These are phyloP conservation scores for Tylopilus sp. DNA, from an alignment of 768 basidiomycete species.

Conservation along the genomic window DNA sequence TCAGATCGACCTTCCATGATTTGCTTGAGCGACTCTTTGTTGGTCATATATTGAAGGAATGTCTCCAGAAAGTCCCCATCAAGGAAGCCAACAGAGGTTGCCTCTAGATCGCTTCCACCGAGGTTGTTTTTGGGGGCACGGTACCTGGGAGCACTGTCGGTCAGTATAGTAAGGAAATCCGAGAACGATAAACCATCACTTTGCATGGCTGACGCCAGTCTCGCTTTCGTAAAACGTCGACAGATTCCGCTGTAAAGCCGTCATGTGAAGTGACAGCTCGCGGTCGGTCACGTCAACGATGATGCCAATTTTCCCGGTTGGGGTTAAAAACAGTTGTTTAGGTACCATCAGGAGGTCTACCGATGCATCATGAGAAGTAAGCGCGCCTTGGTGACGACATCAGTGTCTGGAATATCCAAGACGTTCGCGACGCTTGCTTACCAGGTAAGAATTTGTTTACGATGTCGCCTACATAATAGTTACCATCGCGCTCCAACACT, in stretches of 20 bases:
- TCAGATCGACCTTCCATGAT: not conserved
- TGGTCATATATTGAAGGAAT: slow-evolving; percentile 44
- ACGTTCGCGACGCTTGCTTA: slow-evolving; percentile 23
- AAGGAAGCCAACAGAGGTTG: slow-evolving; percentile 68
- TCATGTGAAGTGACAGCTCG: slow-evolving; percentile 52
- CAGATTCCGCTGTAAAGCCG: slow-evolving; percentile 74
- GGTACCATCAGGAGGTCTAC: slow-evolving; percentile 44
- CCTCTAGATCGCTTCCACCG: slow-evolving; percentile 57
- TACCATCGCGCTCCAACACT: slow-evolving; percentile 60
- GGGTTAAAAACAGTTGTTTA: slow-evolving; percentile 71
- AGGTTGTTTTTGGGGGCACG: slow-evolving; percentile 60
- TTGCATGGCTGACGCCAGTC: slow-evolving; percentile 58
- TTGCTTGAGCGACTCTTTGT: slow-evolving; percentile 41
- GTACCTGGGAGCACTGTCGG: slow-evolving; percentile 49
- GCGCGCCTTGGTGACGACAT: slow-evolving; percentile 43
- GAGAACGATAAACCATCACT: slow-evolving; percentile 38
- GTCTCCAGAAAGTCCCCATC: slow-evolving; percentile 85
- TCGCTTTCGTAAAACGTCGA: slow-evolving; percentile 46
- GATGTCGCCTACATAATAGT: slow-evolving; percentile 71
- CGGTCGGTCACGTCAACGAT: slow-evolving; percentile 57
- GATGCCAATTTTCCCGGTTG: slow-evolving; percentile 75
- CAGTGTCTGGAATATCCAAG: not conserved
- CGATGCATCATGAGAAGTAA: slow-evolving; percentile 45
- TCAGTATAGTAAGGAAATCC: not conserved
- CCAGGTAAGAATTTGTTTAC: slow-evolving; percentile 74